Percentiles rank a stretch among this genome's conserved stretches.
Conservation (phyloP, 2,329 filamentous ascomycete species). For the Ambrosiella cleistominuta region DNA sequence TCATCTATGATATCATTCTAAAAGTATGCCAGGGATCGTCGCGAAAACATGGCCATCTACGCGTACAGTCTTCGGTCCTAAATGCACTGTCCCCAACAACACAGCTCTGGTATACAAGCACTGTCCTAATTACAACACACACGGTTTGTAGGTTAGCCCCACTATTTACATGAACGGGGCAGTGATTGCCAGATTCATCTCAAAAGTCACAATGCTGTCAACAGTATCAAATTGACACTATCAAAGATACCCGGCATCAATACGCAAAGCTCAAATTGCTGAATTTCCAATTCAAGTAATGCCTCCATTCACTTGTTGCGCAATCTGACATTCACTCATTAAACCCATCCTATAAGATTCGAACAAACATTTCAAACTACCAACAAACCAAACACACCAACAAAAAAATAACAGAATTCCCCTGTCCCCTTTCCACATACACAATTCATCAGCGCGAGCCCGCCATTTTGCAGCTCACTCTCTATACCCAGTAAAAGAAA, state of each 20-base stretch:
- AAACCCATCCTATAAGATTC: neutral
- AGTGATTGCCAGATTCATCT: neutral
- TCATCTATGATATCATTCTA: neutral
- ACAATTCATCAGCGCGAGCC: neutral
- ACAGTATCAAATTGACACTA: neutral
- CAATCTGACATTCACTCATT: neutral
- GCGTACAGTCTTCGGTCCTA: neutral
- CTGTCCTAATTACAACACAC: neutral
- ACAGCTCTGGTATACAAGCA: neutral
- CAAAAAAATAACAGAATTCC: neutral
- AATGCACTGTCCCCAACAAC: neutral
- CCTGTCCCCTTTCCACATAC: neutral
- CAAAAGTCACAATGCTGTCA: neutral
- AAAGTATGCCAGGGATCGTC: neutral
- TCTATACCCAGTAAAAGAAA: neutral
- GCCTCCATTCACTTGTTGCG: neutral
- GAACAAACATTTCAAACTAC: neutral
- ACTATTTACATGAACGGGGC: neutral
- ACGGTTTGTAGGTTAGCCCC: neutral
- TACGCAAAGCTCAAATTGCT: too few relatives aligned
- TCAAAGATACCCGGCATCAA: neutral
- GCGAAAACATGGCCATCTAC: slow-evolving; percentile 4
- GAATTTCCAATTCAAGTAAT: too few relatives aligned
- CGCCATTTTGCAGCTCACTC: neutral
- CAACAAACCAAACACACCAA: neutral